Percentiles rank a stretch among this genome's conserved stretches.
Evolutionary conservation across 2,329 filamentous ascomycete genomes (phyloP).

Genomic region (Cercospora sp.): DNA sequence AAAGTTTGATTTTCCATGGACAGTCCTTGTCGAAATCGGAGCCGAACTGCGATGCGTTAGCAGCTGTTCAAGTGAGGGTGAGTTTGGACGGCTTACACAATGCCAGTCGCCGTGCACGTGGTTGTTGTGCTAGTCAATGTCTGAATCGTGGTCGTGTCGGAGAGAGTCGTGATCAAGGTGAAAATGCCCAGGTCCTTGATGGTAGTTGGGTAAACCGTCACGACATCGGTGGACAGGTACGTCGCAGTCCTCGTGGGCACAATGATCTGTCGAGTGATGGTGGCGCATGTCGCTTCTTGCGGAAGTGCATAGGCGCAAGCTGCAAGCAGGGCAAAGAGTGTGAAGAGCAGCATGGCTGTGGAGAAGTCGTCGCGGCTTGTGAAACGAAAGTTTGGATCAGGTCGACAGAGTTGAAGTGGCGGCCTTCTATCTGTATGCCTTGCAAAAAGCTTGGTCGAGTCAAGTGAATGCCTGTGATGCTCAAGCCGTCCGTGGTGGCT

Average conservation of each 20-base stretch:
- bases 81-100: slow-evolving; percentile 25
- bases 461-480: neutral
- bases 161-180: slow-evolving; percentile 31
- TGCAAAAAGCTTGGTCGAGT: neutral
- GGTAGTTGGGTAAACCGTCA: slow-evolving; percentile 30
- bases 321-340: slow-evolving; percentile 29
- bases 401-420: slow-evolving; percentile 1
- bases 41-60: slow-evolving; percentile 15
- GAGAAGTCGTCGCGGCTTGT: slow-evolving; percentile 13
- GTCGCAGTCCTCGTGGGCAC: slow-evolving; percentile 36
- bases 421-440: slow-evolving; percentile 12
- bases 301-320: slow-evolving; percentile 31
- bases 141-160: slow-evolving; percentile 32
- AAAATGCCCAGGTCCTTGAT: slow-evolving; percentile 34
- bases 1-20: slow-evolving; percentile 23
- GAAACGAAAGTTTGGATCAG: slow-evolving; percentile 15
- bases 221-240: slow-evolving; percentile 31
- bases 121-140: slow-evolving; percentile 33
- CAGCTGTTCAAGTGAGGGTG: neutral
- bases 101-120: slow-evolving; percentile 28
- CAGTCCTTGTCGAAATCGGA: slow-evolving; percentile 27
- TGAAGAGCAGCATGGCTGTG: slow-evolving; percentile 29
- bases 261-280: slow-evolving; percentile 33
- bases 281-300: slow-evolving; percentile 31
- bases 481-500: slow-evolving; percentile 4